Evolutionary conservation across 768 basidiomycete genomes (phyloP).

Genomic region (Nevesoporus exiguus): DNA sequence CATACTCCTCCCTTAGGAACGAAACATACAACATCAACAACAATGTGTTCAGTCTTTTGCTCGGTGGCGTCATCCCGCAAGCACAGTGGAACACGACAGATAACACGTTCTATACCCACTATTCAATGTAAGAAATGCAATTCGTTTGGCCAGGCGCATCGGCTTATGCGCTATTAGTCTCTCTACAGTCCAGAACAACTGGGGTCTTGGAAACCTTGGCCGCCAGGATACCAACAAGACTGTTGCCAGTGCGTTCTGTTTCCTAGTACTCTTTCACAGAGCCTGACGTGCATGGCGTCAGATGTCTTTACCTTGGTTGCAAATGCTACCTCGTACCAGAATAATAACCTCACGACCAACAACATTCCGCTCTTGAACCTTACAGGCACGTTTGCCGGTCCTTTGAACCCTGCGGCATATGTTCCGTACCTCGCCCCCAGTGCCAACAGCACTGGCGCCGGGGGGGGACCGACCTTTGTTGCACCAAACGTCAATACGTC

Average conservation of each 20-base stretch:
- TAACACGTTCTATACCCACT: conserved; percentile 57
- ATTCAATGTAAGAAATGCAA: conserved; percentile 37
- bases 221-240: conserved; percentile 53
- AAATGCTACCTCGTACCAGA: conserved; percentile 40
- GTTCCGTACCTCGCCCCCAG: conserved; percentile 45
- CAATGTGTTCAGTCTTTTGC: conserved; percentile 41
- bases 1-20: conserved; percentile 11
- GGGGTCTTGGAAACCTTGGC: conserved; percentile 58
- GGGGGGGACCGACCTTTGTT: conserved; percentile 41
- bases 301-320: conserved; percentile 57
- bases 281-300: conserved; percentile 3
- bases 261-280: background rate
- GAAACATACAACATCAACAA: conserved; percentile 42
- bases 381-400: conserved; percentile 41
- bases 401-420: conserved; percentile 39
- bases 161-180: conserved; percentile 27
- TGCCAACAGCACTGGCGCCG: conserved; percentile 36
- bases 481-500: conserved; percentile 32
- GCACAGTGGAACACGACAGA: conserved; percentile 44
- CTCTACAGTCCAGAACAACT: conserved; percentile 57
- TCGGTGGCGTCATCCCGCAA: conserved; percentile 45
- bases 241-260: conserved; percentile 13
- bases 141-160: background rate
- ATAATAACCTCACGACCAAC: conserved; percentile 31
- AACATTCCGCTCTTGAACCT: conserved; percentile 38